phyloP scores from a whole-genome alignment of 2,329 filamentous ascomycete species.

The Microsporum audouinii region DNA sequence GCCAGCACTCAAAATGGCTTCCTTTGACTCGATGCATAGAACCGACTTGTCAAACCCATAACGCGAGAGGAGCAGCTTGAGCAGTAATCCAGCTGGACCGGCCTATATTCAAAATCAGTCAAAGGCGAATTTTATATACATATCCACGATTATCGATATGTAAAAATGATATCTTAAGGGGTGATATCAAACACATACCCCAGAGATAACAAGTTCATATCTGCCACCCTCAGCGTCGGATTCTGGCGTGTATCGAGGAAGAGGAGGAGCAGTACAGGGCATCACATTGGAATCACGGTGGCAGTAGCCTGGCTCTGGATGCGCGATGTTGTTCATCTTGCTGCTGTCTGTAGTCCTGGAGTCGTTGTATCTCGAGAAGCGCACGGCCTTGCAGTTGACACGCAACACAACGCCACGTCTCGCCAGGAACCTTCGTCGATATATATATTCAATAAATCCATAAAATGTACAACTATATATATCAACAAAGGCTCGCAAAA shows the following conservation, averaged over 20 bases:
- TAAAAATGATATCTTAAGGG: not conserved
- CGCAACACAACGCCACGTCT: not conserved
- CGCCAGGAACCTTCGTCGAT: not conserved
- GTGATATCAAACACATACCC: slow-evolving; percentile 18
- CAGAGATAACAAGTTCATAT: slow-evolving; percentile 35
- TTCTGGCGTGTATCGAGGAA: slow-evolving; percentile 25
- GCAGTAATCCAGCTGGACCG: slow-evolving; percentile 35
- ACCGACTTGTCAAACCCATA: slow-evolving; percentile 34
- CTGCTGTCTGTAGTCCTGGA: not conserved
- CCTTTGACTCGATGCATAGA: slow-evolving; percentile 34
- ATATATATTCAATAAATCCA: not conserved
- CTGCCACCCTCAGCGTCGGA: slow-evolving; percentile 15
- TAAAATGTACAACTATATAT: not conserved
- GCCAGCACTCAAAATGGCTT: slow-evolving; percentile 29
- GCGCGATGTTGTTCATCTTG: not conserved
- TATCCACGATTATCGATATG: not conserved
- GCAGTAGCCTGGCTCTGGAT: not conserved
- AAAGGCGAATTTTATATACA: not conserved
- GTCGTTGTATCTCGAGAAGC: not conserved
- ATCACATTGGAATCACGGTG: slow-evolving; percentile 11
- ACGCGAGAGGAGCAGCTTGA: slow-evolving; percentile 33
- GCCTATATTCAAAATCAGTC: slow-evolving; percentile 18
- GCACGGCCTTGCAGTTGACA: not conserved
- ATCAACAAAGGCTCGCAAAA: not conserved
- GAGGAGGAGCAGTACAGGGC: slow-evolving; percentile 40